A percentile compares a stretch with the other conserved stretches of the same genome.
phyloP scores from a whole-genome alignment of 1,139 yeast genomes.

The Ogataea hybrid region DNA sequence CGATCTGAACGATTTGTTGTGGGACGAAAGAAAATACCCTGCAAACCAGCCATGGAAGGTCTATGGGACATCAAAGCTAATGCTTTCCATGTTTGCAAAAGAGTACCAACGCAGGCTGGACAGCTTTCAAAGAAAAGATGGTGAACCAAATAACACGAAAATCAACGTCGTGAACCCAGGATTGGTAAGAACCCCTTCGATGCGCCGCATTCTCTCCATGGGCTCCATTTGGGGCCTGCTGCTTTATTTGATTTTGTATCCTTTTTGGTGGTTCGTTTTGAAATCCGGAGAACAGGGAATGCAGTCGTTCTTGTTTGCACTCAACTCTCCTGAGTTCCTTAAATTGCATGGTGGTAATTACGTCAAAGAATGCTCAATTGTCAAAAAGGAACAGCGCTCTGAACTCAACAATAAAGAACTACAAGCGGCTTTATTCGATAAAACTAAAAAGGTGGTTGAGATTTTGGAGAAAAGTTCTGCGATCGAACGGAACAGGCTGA shows the following conservation, averaged over 20 bases:
- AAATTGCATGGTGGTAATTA: slow-evolving; percentile 62
- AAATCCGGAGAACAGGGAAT: slow-evolving; percentile 78
- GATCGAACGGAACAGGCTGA: slow-evolving; percentile 48
- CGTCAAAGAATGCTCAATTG: slow-evolving; percentile 67
- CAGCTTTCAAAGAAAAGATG: slow-evolving; percentile 37
- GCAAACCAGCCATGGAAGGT: slow-evolving; percentile 64
- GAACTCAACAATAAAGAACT: slow-evolving; percentile 64
- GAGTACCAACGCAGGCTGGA: slow-evolving; percentile 70
- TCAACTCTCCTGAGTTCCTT: slow-evolving; percentile 67
- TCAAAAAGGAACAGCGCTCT: slow-evolving; percentile 50
- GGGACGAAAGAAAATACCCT: slow-evolving; percentile 61
- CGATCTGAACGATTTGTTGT: slow-evolving; percentile 65
- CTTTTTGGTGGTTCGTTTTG: slow-evolving; percentile 77
- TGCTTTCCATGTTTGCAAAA: slow-evolving; percentile 67
- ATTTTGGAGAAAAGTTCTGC: slow-evolving; percentile 71
- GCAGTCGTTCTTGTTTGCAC: slow-evolving; percentile 69
- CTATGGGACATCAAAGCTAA: slow-evolving; percentile 78
- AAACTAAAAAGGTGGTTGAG: slow-evolving; percentile 56
- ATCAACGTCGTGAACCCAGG: slow-evolving; percentile 91
- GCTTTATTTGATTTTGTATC: slow-evolving; percentile 65
- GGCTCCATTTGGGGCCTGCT: slow-evolving; percentile 74
- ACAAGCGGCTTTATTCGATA: slow-evolving; percentile 60
- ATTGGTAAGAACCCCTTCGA: slow-evolving; percentile 80
- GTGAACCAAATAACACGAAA: slow-evolving; percentile 65
- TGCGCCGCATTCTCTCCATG: slow-evolving; percentile 72